Conservation (phyloP, 2,329 filamentous ascomycete species). For the Talaromyces sp. region DNA sequence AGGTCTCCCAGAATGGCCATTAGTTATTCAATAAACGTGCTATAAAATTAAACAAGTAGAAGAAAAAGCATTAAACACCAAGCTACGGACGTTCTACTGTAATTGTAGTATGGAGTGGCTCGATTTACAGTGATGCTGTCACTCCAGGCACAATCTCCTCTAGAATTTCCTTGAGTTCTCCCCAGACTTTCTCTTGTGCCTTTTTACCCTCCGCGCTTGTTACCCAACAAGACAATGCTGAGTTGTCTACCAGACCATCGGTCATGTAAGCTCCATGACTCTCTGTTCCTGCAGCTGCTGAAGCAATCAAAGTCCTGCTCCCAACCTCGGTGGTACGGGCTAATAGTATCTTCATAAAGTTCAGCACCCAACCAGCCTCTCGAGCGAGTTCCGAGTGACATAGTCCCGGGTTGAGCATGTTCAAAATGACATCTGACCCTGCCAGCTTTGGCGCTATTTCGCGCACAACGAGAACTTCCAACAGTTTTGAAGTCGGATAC, state of each 20-base stretch:
- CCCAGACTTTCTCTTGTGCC: constrained; percentile 1
- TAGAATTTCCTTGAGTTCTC: background rate
- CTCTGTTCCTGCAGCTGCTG: constrained; percentile 33
- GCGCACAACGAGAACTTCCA: background rate
- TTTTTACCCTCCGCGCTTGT: background rate
- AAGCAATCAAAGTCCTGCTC: constrained; percentile 40
- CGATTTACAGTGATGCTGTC: background rate
- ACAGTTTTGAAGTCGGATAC: background rate
- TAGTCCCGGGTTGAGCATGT: constrained; percentile 3
- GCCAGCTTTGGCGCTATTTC: background rate
- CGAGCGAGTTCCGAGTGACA: constrained; percentile 1
- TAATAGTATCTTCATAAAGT: constrained; percentile 26
- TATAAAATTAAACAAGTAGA: background rate
- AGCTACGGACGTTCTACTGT: background rate
- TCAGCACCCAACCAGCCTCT: background rate
- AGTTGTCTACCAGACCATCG: constrained; percentile 26
- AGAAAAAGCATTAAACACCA: background rate
- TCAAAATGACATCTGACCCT: background rate
- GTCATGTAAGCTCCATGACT: constrained; percentile 45
- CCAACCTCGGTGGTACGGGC: constrained; percentile 46
- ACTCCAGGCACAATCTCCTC: constrained; percentile 15
- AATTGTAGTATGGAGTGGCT: background rate
- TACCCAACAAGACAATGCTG: constrained; percentile 22
- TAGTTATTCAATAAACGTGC: background rate
- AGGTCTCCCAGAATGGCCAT: background rate